phyloP scores from a whole-genome alignment of 352 stramenopile genomes.

The Chrysophaeum taylorii region DNA sequence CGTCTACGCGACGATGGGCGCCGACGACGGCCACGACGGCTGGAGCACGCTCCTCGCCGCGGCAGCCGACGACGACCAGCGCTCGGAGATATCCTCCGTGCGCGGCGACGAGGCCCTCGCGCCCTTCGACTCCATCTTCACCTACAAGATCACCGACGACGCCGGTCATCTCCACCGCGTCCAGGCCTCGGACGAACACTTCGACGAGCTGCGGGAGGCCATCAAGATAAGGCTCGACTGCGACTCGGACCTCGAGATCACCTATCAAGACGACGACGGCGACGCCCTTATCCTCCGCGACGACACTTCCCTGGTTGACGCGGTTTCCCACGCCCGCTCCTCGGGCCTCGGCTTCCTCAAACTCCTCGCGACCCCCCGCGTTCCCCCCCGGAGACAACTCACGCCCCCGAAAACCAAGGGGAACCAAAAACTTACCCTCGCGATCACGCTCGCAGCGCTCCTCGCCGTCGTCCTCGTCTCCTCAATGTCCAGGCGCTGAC shows the following conservation, averaged over 20 bases:
- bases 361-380: too few species aligned
- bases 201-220: not conserved
- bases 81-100: not conserved
- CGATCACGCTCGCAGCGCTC: too few species aligned
- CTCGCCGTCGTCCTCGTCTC: too few species aligned
- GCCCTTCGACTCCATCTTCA: not conserved
- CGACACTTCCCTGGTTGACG: not conserved
- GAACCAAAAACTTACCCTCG: too few species aligned
- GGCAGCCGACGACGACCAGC: not conserved
- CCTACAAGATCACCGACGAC: not conserved
- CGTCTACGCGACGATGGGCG: constrained; percentile 55
- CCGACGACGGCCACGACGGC: constrained; percentile 20
- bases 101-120: not conserved
- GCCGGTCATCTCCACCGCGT: not conserved
- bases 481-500: too few species aligned
- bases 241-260: not conserved
- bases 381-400: too few species aligned
- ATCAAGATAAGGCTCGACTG: not conserved
- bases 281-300: not conserved
- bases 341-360: too few species aligned
- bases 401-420: too few species aligned
- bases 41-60: not conserved
- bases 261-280: not conserved
- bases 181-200: not conserved
- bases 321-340: too few species aligned